Evolutionary conservation across 2,329 filamentous ascomycete species (phyloP).

Genomic region (Chaetomium sp.): DNA sequence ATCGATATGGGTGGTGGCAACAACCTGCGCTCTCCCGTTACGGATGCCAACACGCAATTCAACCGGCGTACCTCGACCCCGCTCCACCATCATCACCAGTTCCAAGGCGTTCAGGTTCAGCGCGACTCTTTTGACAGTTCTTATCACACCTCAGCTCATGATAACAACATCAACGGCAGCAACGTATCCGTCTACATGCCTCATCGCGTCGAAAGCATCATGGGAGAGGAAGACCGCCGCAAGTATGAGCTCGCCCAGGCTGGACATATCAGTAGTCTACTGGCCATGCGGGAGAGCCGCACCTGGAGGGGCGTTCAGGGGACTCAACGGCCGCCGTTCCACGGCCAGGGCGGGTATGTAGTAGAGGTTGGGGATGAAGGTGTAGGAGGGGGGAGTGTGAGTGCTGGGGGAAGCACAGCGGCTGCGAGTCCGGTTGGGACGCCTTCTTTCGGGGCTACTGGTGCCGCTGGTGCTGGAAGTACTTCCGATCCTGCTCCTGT

Average conservation of each 20-base stretch:
- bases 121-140: slow-evolving; percentile 63
- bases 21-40: neutral
- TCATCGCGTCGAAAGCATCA: slow-evolving; percentile 64
- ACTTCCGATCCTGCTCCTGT: too few species aligned
- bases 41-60: neutral
- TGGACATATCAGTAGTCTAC: neutral
- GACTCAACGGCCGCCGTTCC: neutral
- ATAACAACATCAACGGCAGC: slow-evolving; percentile 33
- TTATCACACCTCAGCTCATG: slow-evolving; percentile 1
- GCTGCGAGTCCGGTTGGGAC: neutral
- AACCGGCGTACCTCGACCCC: neutral
- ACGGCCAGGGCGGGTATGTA: neutral
- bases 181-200: slow-evolving; percentile 59
- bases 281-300: neutral
- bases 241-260: slow-evolving; percentile 55
- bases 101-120: slow-evolving; percentile 14
- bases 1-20: too few species aligned
- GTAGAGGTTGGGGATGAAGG: neutral
- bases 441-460: neutral
- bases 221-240: slow-evolving; percentile 68
- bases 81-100: slow-evolving; percentile 22
- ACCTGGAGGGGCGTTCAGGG: neutral
- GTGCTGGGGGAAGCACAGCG: neutral
- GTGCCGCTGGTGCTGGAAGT: neutral
- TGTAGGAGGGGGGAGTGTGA: neutral